Evolutionary conservation across 768 basidiomycete species (phyloP).

Genomic region (Pulveroboletus frians): DNA sequence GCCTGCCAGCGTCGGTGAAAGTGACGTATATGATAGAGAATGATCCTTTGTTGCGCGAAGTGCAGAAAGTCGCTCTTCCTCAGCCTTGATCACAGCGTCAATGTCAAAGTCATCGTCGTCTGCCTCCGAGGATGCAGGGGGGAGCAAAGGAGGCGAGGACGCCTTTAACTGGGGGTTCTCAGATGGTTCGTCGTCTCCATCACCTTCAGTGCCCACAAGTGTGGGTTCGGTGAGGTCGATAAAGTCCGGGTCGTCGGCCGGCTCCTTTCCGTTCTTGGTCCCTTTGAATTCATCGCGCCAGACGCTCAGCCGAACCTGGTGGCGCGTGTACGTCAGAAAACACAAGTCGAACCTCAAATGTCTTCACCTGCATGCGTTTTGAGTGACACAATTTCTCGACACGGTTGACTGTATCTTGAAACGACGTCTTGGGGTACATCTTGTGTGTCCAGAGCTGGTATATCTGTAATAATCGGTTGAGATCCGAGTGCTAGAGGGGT

Average conservation of each 20-base stretch:
- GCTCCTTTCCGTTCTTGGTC: slow-evolving; percentile 32
- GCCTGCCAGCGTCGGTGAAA: slow-evolving; percentile 2
- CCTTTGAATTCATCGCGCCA: slow-evolving; percentile 70
- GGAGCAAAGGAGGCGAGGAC: slow-evolving; percentile 38
- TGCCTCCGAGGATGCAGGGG: slow-evolving; percentile 37
- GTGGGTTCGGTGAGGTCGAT: slow-evolving; percentile 30
- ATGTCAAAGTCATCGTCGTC: slow-evolving; percentile 48
- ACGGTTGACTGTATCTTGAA: slow-evolving; percentile 77
- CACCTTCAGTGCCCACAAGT: slow-evolving; percentile 24
- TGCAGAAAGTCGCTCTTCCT: slow-evolving; percentile 33
- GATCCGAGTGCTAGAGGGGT: slow-evolving; percentile 60
- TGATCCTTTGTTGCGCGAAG: slow-evolving; percentile 14
- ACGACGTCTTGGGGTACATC: slow-evolving; percentile 85
- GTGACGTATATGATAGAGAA: not conserved
- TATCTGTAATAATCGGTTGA: slow-evolving; percentile 70
- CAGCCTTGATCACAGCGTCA: slow-evolving; percentile 46
- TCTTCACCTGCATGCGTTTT: slow-evolving; percentile 74
- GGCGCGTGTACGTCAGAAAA: slow-evolving; percentile 6
- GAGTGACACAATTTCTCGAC: slow-evolving; percentile 89
- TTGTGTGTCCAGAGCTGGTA: slow-evolving; percentile 96
- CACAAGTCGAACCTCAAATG: not conserved
- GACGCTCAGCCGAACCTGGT: slow-evolving; percentile 63
- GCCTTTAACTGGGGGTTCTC: slow-evolving; percentile 12
- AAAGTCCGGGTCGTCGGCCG: slow-evolving; percentile 18
- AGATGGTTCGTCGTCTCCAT: slow-evolving; percentile 11